A percentile compares a stretch with the other conserved stretches of the same genome.
Evolutionary conservation across 2,329 filamentous ascomycete genomes (phyloP).

Genomic region (Neofusicoccum kwambonambiense): DNA sequence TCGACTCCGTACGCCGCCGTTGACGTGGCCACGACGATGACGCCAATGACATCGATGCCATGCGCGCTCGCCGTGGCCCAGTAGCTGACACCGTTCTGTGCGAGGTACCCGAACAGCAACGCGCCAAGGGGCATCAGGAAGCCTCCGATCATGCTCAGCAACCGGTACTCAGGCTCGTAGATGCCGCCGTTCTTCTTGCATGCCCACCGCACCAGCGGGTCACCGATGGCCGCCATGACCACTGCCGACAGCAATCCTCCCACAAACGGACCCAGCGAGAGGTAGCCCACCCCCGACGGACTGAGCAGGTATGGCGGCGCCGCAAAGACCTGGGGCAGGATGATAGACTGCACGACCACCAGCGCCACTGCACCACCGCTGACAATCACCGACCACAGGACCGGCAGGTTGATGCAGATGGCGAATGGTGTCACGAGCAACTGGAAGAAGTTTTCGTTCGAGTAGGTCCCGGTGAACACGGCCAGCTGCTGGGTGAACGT

Average conservation of each 20-base stretch:
- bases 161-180: slow-evolving; percentile 29
- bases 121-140: slow-evolving; percentile 35
- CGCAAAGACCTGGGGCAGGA: slow-evolving; percentile 43
- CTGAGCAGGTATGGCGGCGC: slow-evolving; percentile 40
- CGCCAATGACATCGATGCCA: slow-evolving; percentile 35
- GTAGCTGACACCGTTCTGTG: slow-evolving; percentile 21
- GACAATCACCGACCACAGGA: slow-evolving; percentile 52
- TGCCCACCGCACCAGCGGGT: slow-evolving; percentile 26
- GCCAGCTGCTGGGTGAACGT: slow-evolving; percentile 36
- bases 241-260: slow-evolving; percentile 37
- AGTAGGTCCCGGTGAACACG: slow-evolving; percentile 41
- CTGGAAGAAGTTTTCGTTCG: slow-evolving; percentile 38
- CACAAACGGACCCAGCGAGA: slow-evolving; percentile 40
- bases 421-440: slow-evolving; percentile 48
- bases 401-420: slow-evolving; percentile 52
- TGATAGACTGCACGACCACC: slow-evolving; percentile 45
- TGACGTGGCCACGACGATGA: slow-evolving; percentile 33
- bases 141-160: slow-evolving; percentile 17
- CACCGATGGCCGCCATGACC: slow-evolving; percentile 39
- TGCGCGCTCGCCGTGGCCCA: slow-evolving; percentile 36
- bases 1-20: slow-evolving; percentile 40
- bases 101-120: slow-evolving; percentile 40
- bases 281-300: slow-evolving; percentile 47
- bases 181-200: slow-evolving; percentile 26
- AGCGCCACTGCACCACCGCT: slow-evolving; percentile 45